These are phyloP conservation scores for Fusarium camptoceras DNA, from an alignment of 2,329 filamentous ascomycete genomes.

Conservation along the genomic window DNA sequence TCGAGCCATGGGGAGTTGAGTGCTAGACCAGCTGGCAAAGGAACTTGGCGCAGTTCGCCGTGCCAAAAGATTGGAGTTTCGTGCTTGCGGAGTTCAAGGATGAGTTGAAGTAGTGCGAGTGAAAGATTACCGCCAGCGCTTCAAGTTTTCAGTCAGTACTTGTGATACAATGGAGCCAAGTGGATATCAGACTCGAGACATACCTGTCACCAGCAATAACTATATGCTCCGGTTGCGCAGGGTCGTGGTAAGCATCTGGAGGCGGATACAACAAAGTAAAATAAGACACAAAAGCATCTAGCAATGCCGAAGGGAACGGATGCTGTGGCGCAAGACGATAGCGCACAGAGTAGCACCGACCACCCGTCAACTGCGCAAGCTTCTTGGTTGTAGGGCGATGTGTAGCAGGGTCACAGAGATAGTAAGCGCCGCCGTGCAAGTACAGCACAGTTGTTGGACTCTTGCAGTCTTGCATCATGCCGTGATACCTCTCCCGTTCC, in stretches of 20 bases:
- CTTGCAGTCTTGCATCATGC: constrained; percentile 75
- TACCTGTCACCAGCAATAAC: constrained; percentile 78
- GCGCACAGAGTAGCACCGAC: constrained; percentile 76
- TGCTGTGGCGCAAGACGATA: constrained; percentile 81
- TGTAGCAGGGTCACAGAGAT: constrained; percentile 75
- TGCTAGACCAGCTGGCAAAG: constrained; percentile 74
- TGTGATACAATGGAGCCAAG: background rate
- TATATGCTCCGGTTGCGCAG: constrained; percentile 73
- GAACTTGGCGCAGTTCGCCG: constrained; percentile 67
- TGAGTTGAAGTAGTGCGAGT: constrained; percentile 73
- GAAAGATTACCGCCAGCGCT: constrained; percentile 80
- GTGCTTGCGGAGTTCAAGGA: constrained; percentile 70
- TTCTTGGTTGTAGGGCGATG: constrained; percentile 70
- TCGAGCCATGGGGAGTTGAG: constrained; percentile 78
- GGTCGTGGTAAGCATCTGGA: constrained; percentile 71
- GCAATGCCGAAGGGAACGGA: constrained; percentile 78
- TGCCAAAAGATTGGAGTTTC: constrained; percentile 67
- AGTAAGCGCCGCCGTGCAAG: constrained; percentile 82
- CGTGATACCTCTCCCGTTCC: constrained; percentile 73
- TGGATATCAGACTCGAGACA: constrained; percentile 6
- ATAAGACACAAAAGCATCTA: constrained; percentile 80
- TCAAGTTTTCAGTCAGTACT: constrained; percentile 28
- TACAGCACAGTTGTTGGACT: constrained; percentile 75
- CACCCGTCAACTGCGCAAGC: constrained; percentile 74
- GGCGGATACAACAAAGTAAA: constrained; percentile 79